These are phyloP conservation scores for Pisolithus thermaeus DNA, from an alignment of 1,284 basidiomycete genomes.

Conservation along the genomic window DNA sequence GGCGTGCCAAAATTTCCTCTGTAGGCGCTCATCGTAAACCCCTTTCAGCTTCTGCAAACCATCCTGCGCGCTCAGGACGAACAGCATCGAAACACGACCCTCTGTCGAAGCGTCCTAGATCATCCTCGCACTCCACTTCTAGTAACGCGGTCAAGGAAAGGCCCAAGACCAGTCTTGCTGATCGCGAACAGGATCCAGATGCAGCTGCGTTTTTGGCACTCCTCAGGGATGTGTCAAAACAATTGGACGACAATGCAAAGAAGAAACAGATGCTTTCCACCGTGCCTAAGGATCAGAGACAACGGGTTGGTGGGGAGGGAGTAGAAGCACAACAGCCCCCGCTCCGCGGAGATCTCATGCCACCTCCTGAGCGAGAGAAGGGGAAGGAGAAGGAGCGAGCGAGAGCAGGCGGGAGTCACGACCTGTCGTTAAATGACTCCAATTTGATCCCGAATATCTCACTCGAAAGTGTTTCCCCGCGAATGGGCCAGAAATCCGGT, in stretches of 20 bases:
- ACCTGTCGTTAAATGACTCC: not conserved
- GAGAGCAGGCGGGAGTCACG: not conserved
- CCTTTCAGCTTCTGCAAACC: constrained; percentile 16
- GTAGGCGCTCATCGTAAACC: constrained; percentile 9
- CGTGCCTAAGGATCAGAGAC: constrained; percentile 8
- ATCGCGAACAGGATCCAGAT: constrained; percentile 17
- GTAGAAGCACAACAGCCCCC: not conserved
- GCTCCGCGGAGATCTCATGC: not conserved
- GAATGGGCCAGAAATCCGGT: not conserved
- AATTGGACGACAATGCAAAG: constrained; percentile 22
- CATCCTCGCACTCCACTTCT: constrained; percentile 16
- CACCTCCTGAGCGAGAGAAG: not conserved
- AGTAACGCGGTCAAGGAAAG: not conserved
- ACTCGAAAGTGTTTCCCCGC: not conserved
- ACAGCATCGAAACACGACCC: not conserved
- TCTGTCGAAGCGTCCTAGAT: constrained; percentile 11
- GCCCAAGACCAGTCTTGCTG: not conserved
- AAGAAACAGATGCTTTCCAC: constrained; percentile 18
- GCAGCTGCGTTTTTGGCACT: constrained; percentile 20
- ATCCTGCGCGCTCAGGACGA: constrained; percentile 1
- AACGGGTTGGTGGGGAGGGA: not conserved
- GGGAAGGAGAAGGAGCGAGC: not conserved
- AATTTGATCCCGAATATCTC: not conserved
- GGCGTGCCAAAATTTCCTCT: constrained; percentile 7
- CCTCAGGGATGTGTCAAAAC: constrained; percentile 16